A percentile compares a stretch with the other conserved stretches of the same genome.
phyloP scores from a whole-genome alignment of 2,329 filamentous ascomycete species.

The Seiridium unicorne region DNA sequence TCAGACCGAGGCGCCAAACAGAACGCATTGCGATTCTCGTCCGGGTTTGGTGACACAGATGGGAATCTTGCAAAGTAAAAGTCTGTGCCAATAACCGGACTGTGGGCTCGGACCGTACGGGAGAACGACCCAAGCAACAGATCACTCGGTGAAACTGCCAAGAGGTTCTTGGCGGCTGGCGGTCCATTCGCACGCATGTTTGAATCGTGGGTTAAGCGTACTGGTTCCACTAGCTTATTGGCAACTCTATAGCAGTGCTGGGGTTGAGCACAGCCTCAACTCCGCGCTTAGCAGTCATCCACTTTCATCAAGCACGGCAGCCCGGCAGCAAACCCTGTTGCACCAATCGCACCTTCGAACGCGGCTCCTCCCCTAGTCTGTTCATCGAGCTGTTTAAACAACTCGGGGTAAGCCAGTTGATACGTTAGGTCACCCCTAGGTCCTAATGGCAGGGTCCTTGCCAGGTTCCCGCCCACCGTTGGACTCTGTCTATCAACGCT shows the following conservation, averaged over 20 bases:
- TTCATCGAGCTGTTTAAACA: background rate
- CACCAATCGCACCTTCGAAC: constrained; percentile 1
- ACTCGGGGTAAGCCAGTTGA: background rate
- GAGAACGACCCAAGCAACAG: background rate
- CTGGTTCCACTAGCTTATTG: constrained; percentile 4
- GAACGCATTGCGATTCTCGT: background rate
- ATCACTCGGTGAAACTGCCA: constrained; percentile 6
- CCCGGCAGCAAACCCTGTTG: background rate
- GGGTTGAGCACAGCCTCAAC: constrained; percentile 5
- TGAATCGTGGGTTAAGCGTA: background rate
- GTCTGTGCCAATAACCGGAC: background rate
- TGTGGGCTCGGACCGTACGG: background rate
- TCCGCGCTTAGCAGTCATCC: background rate
- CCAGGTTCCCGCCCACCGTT: background rate
- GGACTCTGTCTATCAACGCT: background rate
- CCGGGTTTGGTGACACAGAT: constrained; percentile 1
- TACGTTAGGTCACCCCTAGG: background rate
- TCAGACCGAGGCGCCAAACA: background rate
- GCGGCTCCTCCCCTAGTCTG: background rate
- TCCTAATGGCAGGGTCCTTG: background rate
- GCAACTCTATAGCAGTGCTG: constrained; percentile 4
- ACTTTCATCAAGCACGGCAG: background rate
- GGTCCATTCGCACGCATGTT: background rate
- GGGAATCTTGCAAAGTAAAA: background rate
- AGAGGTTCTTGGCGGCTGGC: constrained; percentile 1